Evolutionary conservation across 306 rosid species (phyloP).

Genomic region (Prunus kanzakura): DNA sequence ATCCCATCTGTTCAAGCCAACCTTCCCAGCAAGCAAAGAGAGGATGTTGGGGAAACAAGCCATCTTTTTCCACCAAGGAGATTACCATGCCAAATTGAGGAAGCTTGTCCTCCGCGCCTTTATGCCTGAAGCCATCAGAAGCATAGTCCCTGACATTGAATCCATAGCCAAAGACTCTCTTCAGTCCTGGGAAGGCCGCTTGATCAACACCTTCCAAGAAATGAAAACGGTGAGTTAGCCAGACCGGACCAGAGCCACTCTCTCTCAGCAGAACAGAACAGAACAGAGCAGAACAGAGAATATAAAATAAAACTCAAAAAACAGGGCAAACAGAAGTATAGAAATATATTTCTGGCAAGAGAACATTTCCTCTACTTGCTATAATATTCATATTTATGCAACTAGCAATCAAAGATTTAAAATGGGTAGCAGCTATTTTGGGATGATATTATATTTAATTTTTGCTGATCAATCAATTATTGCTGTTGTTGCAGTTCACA

Average conservation of each 20-base stretch:
- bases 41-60: conserved; percentile 96
- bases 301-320: neutral
- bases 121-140: conserved; percentile 66
- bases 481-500: conserved; percentile 53
- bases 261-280: neutral
- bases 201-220: conserved; percentile 77
- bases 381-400: too few relatives aligned
- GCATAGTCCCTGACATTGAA: conserved; percentile 53
- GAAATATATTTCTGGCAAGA: too few relatives aligned
- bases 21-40: conserved; percentile 92
- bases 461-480: neutral
- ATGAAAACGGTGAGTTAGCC: conserved; percentile 68
- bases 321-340: too few relatives aligned
- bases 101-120: conserved; percentile 85
- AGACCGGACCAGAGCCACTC: neutral
- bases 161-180: conserved; percentile 63
- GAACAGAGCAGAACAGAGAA: neutral
- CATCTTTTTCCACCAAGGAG: conserved; percentile 90
- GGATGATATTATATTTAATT: neutral
- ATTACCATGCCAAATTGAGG: conserved; percentile 80
- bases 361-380: too few relatives aligned
- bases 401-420: too few relatives aligned
- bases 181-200: conserved; percentile 59
- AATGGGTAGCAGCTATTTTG: neutral
- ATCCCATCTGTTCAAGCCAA: conserved; percentile 87